phyloP scores from a whole-genome alignment of 1,284 basidiomycete species.

The Boletus calvinii region DNA sequence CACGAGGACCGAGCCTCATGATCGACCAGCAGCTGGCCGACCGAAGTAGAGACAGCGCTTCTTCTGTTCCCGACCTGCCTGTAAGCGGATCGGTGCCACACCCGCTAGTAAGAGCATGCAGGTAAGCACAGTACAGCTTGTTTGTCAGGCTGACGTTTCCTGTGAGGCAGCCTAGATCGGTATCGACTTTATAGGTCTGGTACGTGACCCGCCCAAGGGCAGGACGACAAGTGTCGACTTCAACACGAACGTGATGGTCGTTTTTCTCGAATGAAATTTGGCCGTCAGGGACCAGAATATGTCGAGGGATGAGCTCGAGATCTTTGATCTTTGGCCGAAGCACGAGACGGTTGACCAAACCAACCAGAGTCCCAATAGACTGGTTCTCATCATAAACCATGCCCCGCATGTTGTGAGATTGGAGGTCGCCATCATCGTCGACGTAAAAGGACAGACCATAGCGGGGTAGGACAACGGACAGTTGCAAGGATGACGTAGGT shows the following conservation, averaged over 20 bases:
- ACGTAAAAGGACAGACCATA: conserved; percentile 40
- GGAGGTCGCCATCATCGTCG: conserved; percentile 28
- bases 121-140: conserved; percentile 41
- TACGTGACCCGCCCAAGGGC: conserved; percentile 20
- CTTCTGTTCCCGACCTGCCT: conserved; percentile 43
- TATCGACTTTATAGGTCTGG: conserved; percentile 41
- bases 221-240: conserved; percentile 15
- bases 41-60: conserved; percentile 41
- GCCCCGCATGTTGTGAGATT: conserved; percentile 24
- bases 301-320: conserved; percentile 19
- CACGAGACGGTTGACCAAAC: conserved; percentile 40
- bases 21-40: conserved; percentile 42
- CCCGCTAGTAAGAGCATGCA: conserved; percentile 46
- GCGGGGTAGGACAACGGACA: conserved; percentile 42
- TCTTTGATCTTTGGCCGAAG: conserved; percentile 29
- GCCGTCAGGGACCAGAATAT: conserved; percentile 44
- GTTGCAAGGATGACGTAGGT: conserved; percentile 3
- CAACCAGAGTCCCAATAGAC: conserved; percentile 27
- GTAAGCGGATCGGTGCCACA: conserved; percentile 47
- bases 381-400: conserved; percentile 32
- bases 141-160: conserved; percentile 34
- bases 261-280: conserved; percentile 25
- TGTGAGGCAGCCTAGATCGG: conserved; percentile 38
- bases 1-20: conserved; percentile 30
- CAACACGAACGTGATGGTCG: conserved; percentile 27